A percentile compares a stretch with the other conserved stretches of the same genome.
Evolutionary conservation across 1,139 yeast genomes (phyloP).

Genomic region (Petasospora rhodanensis): DNA sequence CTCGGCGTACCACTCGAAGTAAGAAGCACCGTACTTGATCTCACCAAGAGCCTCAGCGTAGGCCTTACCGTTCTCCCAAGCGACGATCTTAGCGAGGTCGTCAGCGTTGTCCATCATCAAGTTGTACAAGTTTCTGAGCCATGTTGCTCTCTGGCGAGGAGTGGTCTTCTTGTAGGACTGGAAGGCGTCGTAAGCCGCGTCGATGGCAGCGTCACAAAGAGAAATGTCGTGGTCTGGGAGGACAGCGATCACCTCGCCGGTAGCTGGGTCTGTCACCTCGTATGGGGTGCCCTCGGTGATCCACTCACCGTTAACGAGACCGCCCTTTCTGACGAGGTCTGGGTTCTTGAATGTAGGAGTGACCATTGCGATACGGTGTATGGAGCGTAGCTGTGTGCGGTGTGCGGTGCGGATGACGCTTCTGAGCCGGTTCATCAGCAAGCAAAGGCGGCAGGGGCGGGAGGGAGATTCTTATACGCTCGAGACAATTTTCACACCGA

Average conservation of each 20-base stretch:
- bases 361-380: slow-evolving; percentile 4
- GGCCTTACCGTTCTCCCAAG: slow-evolving; percentile 85
- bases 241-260: slow-evolving; percentile 49
- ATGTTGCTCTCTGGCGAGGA: slow-evolving; percentile 60
- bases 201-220: slow-evolving; percentile 56
- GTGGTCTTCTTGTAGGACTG: slow-evolving; percentile 50
- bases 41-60: slow-evolving; percentile 74
- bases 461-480: too few relatives aligned
- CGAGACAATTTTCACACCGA: too few relatives aligned
- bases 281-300: slow-evolving; percentile 50
- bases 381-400: background rate
- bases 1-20: slow-evolving; percentile 84
- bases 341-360: slow-evolving; percentile 41
- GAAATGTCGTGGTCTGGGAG: slow-evolving; percentile 49
- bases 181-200: slow-evolving; percentile 58
- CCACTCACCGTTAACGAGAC: slow-evolving; percentile 75
- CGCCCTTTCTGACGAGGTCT: slow-evolving; percentile 50
- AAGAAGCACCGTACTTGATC: slow-evolving; percentile 69
- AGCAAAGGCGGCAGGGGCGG: too few relatives aligned
- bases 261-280: slow-evolving; percentile 74
- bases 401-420: too few relatives aligned
- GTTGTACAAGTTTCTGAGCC: slow-evolving; percentile 59
- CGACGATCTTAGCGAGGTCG: slow-evolving; percentile 68
- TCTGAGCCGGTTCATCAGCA: too few relatives aligned
- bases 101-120: slow-evolving; percentile 62